phyloP scores from a whole-genome alignment of 2,329 filamentous ascomycete genomes.

The Dryadomyces quercus-mongolicae region DNA sequence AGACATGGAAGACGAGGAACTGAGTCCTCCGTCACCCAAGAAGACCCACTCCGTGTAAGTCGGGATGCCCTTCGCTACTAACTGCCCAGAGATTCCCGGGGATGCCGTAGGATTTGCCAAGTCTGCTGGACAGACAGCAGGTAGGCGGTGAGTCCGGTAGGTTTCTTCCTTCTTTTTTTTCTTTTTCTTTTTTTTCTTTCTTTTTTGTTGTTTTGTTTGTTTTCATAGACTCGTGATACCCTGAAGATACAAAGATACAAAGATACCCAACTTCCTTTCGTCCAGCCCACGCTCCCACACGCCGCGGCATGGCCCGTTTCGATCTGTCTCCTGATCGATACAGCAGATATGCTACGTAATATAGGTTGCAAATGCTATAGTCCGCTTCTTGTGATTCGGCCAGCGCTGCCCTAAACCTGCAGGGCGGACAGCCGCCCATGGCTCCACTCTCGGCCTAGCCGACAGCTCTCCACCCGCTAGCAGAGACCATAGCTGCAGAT shows the following conservation, averaged over 20 bases:
- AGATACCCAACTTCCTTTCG: not conserved
- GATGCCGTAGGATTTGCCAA: not conserved
- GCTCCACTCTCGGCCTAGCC: constrained; percentile 1
- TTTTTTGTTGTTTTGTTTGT: not conserved
- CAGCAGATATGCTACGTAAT: not conserved
- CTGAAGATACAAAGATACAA: not conserved
- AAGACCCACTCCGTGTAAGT: not conserved
- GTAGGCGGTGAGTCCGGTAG: not conserved
- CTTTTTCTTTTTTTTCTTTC: not conserved
- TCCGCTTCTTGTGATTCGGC: not conserved
- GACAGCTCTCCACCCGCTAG: not conserved
- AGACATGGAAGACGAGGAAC: not conserved
- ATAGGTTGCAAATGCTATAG: not conserved
- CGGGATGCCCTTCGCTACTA: not conserved
- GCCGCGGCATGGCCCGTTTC: too few relatives aligned
- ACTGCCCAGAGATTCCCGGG: not conserved
- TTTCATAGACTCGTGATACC: not conserved
- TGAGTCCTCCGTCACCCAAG: not conserved
- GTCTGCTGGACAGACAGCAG: not conserved
- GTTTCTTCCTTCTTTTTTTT: not conserved
- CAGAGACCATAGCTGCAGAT: not conserved
- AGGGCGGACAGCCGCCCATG: not conserved
- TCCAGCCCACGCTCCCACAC: too few relatives aligned
- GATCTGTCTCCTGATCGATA: not conserved
- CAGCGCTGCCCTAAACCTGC: not conserved